phyloP scores from a whole-genome alignment of 768 basidiomycete species.

The Suillus spraguei region DNA sequence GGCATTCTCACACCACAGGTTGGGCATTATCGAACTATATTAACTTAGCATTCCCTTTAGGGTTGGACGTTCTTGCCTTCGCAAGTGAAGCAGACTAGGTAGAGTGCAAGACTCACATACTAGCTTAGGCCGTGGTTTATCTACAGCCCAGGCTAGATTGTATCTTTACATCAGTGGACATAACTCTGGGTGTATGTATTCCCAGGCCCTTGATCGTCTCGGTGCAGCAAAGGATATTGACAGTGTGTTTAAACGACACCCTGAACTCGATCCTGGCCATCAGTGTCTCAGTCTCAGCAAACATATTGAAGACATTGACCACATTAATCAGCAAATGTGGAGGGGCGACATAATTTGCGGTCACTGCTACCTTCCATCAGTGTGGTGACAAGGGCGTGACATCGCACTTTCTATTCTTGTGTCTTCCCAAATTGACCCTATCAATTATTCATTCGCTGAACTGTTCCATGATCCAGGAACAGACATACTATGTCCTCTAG shows the following conservation, averaged over 20 bases:
- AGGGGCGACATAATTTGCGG: not conserved
- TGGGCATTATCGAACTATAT: too few relatives aligned
- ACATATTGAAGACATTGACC: not conserved
- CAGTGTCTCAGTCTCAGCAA: not conserved
- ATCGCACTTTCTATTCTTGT: not conserved
- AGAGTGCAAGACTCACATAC: too few relatives aligned
- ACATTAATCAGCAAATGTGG: not conserved
- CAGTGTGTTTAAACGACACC: not conserved
- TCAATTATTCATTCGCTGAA: not conserved
- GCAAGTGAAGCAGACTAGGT: too few relatives aligned
- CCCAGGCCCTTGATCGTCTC: not conserved
- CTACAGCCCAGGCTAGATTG: too few relatives aligned
- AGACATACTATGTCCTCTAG: not conserved
- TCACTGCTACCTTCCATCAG: not conserved
- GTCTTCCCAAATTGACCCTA: not conserved
- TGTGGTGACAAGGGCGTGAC: not conserved
- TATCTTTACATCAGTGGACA: not conserved
- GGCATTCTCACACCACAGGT: too few relatives aligned
- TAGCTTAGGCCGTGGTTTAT: too few relatives aligned
- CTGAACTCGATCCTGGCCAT: not conserved
- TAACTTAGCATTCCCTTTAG: too few relatives aligned
- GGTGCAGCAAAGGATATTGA: not conserved
- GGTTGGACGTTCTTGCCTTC: too few relatives aligned
- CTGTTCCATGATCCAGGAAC: not conserved
- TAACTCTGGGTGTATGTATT: not conserved